These are phyloP conservation scores for Ogataea populi-albae DNA, from an alignment of 805 yeast genomes.

Conservation along the genomic window DNA sequence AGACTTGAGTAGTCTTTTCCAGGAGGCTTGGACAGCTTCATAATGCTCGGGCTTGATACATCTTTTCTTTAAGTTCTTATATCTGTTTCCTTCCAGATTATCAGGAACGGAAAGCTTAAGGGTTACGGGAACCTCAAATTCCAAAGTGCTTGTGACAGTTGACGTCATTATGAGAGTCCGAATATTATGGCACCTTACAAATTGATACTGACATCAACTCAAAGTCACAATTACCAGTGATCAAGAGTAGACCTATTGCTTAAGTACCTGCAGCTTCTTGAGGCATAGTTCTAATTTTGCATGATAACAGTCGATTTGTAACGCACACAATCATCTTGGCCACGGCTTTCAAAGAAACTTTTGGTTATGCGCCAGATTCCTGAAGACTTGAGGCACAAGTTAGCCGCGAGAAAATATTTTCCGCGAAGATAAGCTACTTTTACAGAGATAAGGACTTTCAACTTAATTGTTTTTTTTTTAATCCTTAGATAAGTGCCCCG, in stretches of 20 bases:
- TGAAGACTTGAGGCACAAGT: no score
- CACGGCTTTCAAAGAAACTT: slow-evolving; percentile 1
- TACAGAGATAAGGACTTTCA: no score
- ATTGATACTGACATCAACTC: no score
- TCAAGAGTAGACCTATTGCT: not conserved
- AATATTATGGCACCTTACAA: no score
- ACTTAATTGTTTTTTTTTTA: no score
- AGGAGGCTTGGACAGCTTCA: slow-evolving; percentile 28
- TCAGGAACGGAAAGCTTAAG: slow-evolving; percentile 6
- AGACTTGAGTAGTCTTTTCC: slow-evolving; percentile 29
- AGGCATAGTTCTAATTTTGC: not conserved
- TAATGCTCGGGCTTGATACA: slow-evolving; percentile 27
- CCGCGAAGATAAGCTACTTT: no score
- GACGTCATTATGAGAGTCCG: not conserved
- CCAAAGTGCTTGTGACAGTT: slow-evolving; percentile 1
- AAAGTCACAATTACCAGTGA: no score
- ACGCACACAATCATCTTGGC: not conserved
- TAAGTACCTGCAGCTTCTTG: not conserved
- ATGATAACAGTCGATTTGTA: not conserved
- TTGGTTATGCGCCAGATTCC: no score
- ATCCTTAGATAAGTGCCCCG: no score
- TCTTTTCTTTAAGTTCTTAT: slow-evolving; percentile 14
- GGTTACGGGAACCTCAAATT: not conserved
- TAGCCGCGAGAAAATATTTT: no score
- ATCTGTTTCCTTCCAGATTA: slow-evolving; percentile 11